phyloP scores from a whole-genome alignment of 73 alveolate species.

The Tetrahymena malaccensis region DNA sequence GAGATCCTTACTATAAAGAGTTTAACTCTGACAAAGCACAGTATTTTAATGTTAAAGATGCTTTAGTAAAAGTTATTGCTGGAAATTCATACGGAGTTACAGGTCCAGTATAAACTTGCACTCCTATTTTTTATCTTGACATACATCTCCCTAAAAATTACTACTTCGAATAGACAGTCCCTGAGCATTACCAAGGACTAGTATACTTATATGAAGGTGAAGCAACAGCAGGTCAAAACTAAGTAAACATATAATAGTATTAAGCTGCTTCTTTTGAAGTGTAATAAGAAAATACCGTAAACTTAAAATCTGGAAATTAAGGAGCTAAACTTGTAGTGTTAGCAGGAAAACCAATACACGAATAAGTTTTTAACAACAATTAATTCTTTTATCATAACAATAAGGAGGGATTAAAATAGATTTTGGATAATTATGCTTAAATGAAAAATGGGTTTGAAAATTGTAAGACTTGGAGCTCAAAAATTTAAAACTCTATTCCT shows the following conservation, averaged over 20 bases:
- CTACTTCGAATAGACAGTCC: slow-evolving; percentile 28
- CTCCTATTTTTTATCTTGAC: slow-evolving; percentile 54
- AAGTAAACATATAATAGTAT: neutral
- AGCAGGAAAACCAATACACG: slow-evolving; percentile 48
- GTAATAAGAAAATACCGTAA: neutral
- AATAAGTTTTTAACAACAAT: slow-evolving; percentile 20
- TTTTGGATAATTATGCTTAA: slow-evolving; percentile 26
- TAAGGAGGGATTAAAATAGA: slow-evolving; percentile 10
- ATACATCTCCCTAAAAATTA: slow-evolving; percentile 17
- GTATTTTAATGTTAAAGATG: no score
- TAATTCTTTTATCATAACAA: slow-evolving; percentile 44
- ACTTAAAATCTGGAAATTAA: neutral
- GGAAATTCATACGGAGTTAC: slow-evolving; percentile 63
- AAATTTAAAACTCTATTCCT: slow-evolving; percentile 10
- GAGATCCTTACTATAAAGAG: no score
- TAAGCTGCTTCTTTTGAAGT: slow-evolving; percentile 12
- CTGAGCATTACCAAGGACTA: slow-evolving; percentile 41
- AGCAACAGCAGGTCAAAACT: neutral
- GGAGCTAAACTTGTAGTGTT: slow-evolving; percentile 2
- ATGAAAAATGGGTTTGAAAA: slow-evolving; percentile 59
- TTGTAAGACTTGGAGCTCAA: slow-evolving; percentile 36
- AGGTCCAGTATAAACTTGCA: slow-evolving; percentile 54
- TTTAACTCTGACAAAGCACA: no score
- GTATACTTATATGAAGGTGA: slow-evolving; percentile 34
- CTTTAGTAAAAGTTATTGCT: neutral